A percentile compares a stretch with the other conserved stretches of the same genome.
These are phyloP conservation scores for Tricholoma bakamatsutake DNA, from an alignment of 768 basidiomycete species.

Conservation along the genomic window DNA sequence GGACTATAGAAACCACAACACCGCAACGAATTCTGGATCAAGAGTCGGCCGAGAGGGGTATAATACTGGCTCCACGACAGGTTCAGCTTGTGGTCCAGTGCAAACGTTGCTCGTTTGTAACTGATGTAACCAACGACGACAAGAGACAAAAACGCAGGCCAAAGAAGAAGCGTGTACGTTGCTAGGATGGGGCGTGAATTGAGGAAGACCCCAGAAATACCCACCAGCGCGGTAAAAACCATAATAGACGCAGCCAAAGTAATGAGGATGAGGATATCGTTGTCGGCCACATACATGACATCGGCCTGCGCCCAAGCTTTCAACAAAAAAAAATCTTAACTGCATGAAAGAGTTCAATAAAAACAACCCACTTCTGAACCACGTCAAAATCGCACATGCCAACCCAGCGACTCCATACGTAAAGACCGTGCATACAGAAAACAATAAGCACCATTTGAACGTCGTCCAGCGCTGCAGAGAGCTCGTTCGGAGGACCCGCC, in stretches of 20 bases:
- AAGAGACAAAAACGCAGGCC: conserved; percentile 54
- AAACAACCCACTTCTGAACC: conserved; percentile 45
- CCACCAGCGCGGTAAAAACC: conserved; percentile 53
- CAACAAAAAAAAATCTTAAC: conserved; percentile 2
- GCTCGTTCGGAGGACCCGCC: conserved; percentile 32
- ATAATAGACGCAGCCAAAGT: conserved; percentile 53
- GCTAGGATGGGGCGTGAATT: conserved; percentile 66
- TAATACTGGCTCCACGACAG: conserved; percentile 64
- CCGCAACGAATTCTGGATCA: conserved; percentile 54
- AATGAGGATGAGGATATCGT: conserved; percentile 47
- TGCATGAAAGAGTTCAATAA: neutral
- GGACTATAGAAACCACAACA: conserved; percentile 67
- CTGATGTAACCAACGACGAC: conserved; percentile 58
- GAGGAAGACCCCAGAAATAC: conserved; percentile 53
- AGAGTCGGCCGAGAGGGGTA: conserved; percentile 43
- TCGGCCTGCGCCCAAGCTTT: conserved; percentile 59
- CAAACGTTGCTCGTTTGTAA: conserved; percentile 54
- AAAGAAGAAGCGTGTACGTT: conserved; percentile 61
- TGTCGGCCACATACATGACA: conserved; percentile 56
- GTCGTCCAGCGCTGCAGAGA: conserved; percentile 46
- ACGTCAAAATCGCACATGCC: conserved; percentile 47
- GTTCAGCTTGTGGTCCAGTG: conserved; percentile 62
- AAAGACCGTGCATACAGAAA: conserved; percentile 51
- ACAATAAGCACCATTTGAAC: conserved; percentile 57
- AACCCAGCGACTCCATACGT: conserved; percentile 47